Conservation (phyloP, 306 rosid species). For the Mimosa pudica region DNA sequence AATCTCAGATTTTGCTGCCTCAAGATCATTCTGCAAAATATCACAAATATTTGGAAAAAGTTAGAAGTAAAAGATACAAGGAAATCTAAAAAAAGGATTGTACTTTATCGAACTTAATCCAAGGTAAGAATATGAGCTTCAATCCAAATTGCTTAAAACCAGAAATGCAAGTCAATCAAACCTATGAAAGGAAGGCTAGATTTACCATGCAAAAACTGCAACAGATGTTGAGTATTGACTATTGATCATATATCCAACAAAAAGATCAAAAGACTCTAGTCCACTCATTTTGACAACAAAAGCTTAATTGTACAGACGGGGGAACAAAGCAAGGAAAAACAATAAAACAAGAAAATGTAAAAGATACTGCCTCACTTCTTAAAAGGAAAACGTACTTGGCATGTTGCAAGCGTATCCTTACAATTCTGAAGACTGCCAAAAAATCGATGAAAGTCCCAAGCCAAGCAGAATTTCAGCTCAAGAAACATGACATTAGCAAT, state of each 20-base stretch:
- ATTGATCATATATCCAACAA: slow-evolving; percentile 13
- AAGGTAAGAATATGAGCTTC: no score
- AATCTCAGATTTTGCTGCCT: no score
- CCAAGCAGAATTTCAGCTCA: no score
- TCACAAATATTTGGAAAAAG: no score
- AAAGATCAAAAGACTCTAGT: slow-evolving; percentile 15
- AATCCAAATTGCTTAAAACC: no score
- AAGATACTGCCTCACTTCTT: slow-evolving; percentile 18
- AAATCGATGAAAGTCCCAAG: no score
- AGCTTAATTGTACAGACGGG: background rate
- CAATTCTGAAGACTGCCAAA: slow-evolving; percentile 78
- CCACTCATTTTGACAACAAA: slow-evolving; percentile 7
- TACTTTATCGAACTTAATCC: no score
- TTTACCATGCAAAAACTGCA: background rate
- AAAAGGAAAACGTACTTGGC: slow-evolving; percentile 61
- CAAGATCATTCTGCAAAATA: no score
- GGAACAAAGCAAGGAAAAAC: background rate
- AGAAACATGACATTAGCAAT: no score
- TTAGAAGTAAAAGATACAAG: no score
- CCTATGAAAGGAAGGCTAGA: slow-evolving; percentile 2
- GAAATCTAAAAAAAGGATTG: no score
- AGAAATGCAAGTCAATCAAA: slow-evolving; percentile 28
- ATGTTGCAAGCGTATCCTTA: slow-evolving; percentile 67
- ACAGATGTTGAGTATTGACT: background rate
- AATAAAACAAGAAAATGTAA: background rate